phyloP scores from a whole-genome alignment of 345 rosid species.

The Cardamine resedifolia region DNA sequence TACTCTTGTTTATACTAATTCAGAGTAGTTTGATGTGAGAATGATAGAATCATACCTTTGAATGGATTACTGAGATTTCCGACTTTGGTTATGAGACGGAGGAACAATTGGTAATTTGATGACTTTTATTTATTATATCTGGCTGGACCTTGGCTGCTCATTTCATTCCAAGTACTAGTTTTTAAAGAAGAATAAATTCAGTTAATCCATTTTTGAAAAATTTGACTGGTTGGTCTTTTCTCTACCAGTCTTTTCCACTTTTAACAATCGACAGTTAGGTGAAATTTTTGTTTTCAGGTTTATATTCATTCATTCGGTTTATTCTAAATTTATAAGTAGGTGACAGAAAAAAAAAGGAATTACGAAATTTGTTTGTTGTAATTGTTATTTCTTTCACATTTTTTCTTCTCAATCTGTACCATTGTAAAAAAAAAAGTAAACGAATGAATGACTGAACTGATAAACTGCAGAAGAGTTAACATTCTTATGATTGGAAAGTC shows the following conservation, averaged over 20 bases:
- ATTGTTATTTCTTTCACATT: no score
- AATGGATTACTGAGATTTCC: neutral
- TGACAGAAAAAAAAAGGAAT: no score
- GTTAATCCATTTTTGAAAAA: neutral
- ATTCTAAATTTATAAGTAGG: no score
- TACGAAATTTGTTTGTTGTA: no score
- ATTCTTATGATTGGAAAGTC: neutral
- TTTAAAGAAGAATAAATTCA: neutral
- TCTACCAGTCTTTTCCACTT: conserved; percentile 16
- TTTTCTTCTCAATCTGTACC: no score
- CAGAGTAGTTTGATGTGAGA: neutral
- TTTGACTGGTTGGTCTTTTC: conserved; percentile 17
- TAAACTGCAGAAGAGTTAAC: neutral
- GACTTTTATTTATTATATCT: neutral
- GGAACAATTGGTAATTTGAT: neutral
- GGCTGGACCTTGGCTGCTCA: neutral
- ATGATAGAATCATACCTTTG: conserved; percentile 5
- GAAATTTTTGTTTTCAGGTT: neutral
- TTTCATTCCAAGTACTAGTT: neutral
- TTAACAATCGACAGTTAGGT: neutral
- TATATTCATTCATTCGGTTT: neutral
- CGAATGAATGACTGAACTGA: no score
- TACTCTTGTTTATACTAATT: conserved; percentile 2
- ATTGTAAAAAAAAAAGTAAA: no score
- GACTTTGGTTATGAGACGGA: neutral